Percentiles rank a stretch among this genome's conserved stretches.
phyloP scores from a whole-genome alignment of 2,329 filamentous ascomycete genomes.

The Fusarium sp. region DNA sequence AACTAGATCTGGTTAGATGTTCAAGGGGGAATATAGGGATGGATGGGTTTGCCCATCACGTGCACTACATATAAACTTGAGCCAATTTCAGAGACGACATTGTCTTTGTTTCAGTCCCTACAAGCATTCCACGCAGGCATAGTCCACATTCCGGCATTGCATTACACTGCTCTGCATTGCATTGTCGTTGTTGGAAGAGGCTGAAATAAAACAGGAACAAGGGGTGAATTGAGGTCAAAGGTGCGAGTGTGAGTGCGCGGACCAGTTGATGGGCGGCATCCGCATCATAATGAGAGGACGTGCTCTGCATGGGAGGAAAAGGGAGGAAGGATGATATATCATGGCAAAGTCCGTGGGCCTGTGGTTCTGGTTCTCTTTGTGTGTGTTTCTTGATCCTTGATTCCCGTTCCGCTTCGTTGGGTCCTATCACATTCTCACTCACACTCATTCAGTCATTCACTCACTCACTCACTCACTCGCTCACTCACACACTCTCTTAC shows the following conservation, averaged over 20 bases:
- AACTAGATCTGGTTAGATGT: slow-evolving; percentile 13
- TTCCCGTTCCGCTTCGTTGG: slow-evolving; percentile 30
- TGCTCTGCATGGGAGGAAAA: slow-evolving; percentile 27
- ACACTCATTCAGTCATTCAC: slow-evolving; percentile 1
- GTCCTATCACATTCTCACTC: slow-evolving; percentile 20
- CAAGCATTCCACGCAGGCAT: slow-evolving; percentile 51
- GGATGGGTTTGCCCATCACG: slow-evolving; percentile 42
- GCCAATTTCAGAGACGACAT: slow-evolving; percentile 47
- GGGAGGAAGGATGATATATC: slow-evolving; percentile 41
- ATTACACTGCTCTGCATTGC: slow-evolving; percentile 47
- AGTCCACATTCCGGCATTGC: slow-evolving; percentile 37
- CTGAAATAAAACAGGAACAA: slow-evolving; percentile 42
- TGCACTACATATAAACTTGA: slow-evolving; percentile 34
- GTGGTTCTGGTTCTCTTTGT: slow-evolving; percentile 30
- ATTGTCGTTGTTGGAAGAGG: slow-evolving; percentile 55
- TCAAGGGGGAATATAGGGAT: slow-evolving; percentile 7
- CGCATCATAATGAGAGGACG: slow-evolving; percentile 24
- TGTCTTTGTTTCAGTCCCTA: slow-evolving; percentile 55
- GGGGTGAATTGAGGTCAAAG: slow-evolving; percentile 9
- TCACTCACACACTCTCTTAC: slow-evolving; percentile 4
- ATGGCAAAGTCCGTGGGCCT: slow-evolving; percentile 38
- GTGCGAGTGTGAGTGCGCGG: slow-evolving; percentile 29
- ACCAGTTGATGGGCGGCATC: slow-evolving; percentile 34
- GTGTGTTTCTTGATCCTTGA: slow-evolving; percentile 25
- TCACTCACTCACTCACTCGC: slow-evolving; percentile 1